Evolutionary conservation across 75 land plant species (phyloP).

Genomic region (Sequoia sempervirens): DNA sequence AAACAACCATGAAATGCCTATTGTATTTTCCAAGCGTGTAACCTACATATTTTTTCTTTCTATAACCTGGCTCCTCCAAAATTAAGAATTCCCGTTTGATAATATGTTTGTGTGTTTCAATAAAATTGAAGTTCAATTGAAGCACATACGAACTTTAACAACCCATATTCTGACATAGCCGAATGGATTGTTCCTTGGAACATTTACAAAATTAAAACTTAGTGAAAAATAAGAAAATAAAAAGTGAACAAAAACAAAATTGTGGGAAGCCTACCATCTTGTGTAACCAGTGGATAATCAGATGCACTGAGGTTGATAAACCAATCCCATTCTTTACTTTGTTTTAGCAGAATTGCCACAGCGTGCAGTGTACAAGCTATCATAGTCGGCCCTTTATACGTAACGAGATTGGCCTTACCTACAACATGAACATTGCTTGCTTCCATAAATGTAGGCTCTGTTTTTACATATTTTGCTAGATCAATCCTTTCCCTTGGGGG

Average conservation of each 20-base stretch:
- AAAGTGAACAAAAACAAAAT: not conserved
- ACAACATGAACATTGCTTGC: constrained; percentile 71
- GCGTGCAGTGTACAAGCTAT: constrained; percentile 71
- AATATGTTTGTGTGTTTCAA: not conserved
- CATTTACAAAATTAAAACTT: not conserved
- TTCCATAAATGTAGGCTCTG: constrained; percentile 28
- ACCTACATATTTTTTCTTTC: not conserved
- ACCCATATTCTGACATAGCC: not conserved
- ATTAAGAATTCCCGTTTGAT: not conserved
- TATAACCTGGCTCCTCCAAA: not conserved
- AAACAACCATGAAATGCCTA: not conserved
- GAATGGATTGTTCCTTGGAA: not conserved
- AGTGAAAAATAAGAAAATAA: not conserved
- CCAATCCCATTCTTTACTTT: constrained; percentile 83
- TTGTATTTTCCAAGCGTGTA: not conserved
- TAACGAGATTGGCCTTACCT: constrained; percentile 62
- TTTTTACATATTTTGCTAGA: constrained; percentile 45
- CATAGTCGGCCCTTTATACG: constrained; percentile 76
- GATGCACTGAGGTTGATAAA: constrained; percentile 83
- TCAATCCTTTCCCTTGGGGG: constrained; percentile 60
- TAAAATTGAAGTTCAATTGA: not conserved
- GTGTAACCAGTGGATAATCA: constrained; percentile 89
- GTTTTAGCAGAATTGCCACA: constrained; percentile 59
- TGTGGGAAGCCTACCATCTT: constrained; percentile 63
- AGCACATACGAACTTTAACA: not conserved